Evolutionary conservation across 2,329 filamentous ascomycete genomes (phyloP).

Genomic region (Diplocarpon mali): DNA sequence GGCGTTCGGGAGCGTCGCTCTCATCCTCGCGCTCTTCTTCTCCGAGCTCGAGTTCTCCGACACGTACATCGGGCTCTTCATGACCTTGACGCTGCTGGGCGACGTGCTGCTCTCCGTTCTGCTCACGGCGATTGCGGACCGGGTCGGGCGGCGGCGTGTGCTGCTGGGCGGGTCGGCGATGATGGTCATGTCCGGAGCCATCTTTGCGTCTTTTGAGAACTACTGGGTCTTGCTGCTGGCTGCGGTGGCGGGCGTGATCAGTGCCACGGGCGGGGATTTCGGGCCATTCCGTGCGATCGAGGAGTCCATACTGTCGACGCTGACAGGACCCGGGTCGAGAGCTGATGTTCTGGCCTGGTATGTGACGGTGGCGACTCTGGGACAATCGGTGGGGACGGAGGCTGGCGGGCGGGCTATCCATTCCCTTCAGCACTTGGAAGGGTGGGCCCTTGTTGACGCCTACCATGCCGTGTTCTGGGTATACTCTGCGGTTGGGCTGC

Average conservation of each 20-base stretch:
- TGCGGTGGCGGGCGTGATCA: slow-evolving; percentile 49
- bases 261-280: slow-evolving; percentile 49
- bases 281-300: slow-evolving; percentile 51
- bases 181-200: slow-evolving; percentile 43
- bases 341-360: slow-evolving; percentile 52
- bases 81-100: slow-evolving; percentile 50
- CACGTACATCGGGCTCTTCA: slow-evolving; percentile 47
- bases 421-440: slow-evolving; percentile 31
- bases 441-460: slow-evolving; percentile 35
- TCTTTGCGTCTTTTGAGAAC: slow-evolving; percentile 39
- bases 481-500: slow-evolving; percentile 42
- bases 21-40: slow-evolving; percentile 46
- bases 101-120: slow-evolving; percentile 47
- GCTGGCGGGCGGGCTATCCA: slow-evolving; percentile 47
- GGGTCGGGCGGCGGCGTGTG: slow-evolving; percentile 39
- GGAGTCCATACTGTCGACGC: slow-evolving; percentile 44
- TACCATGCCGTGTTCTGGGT: slow-evolving; percentile 45
- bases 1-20: slow-evolving; percentile 46
- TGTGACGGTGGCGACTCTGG: slow-evolving; percentile 43
- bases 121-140: slow-evolving; percentile 47
- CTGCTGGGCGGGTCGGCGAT: slow-evolving; percentile 40
- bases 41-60: slow-evolving; percentile 38
- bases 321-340: slow-evolving; percentile 35
- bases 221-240: slow-evolving; percentile 48
- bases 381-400: slow-evolving; percentile 47